These are phyloP conservation scores for Kwoniella mangroviensis DNA, from an alignment of 768 basidiomycete genomes.

Conservation along the genomic window DNA sequence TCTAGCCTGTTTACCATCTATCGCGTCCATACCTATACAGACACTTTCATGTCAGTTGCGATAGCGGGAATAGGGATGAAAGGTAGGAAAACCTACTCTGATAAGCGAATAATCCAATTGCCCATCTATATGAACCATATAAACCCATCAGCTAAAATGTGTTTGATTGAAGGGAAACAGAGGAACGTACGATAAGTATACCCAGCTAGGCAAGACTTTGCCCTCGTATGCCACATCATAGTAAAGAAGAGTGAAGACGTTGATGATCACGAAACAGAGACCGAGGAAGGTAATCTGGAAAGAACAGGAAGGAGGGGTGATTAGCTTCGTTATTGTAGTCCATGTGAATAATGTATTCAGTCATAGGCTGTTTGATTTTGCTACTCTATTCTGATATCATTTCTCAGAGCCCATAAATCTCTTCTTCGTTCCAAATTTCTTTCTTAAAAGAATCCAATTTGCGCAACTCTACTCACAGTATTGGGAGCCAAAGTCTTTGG, in stretches of 20 bases:
- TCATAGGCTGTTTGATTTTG: too few species aligned
- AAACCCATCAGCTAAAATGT: background rate
- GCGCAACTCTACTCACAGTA: too few species aligned
- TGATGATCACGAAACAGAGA: constrained; percentile 76
- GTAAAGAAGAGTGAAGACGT: constrained; percentile 79
- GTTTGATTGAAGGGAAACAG: background rate
- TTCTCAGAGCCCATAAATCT: too few species aligned
- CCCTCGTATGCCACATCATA: constrained; percentile 69
- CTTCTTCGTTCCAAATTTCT: too few species aligned
- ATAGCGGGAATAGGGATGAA: constrained; percentile 62
- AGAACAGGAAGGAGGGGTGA: background rate
- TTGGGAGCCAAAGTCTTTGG: constrained; percentile 85
- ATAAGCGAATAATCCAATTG: constrained; percentile 83
- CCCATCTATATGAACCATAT: constrained; percentile 67
- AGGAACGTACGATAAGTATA: constrained; percentile 81
- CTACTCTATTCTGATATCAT: too few species aligned
- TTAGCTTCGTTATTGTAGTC: background rate
- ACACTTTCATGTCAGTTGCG: too few species aligned
- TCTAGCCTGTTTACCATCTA: constrained; percentile 80
- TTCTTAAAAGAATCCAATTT: too few species aligned
- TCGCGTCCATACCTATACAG: constrained; percentile 35
- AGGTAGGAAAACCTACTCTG: constrained; percentile 71
- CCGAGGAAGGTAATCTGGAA: constrained; percentile 90
- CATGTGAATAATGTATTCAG: too few species aligned
- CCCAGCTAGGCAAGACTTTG: constrained; percentile 69